Evolutionary conservation across 1,284 basidiomycete genomes (phyloP).

Genomic region (Hemileia vastatrix): DNA sequence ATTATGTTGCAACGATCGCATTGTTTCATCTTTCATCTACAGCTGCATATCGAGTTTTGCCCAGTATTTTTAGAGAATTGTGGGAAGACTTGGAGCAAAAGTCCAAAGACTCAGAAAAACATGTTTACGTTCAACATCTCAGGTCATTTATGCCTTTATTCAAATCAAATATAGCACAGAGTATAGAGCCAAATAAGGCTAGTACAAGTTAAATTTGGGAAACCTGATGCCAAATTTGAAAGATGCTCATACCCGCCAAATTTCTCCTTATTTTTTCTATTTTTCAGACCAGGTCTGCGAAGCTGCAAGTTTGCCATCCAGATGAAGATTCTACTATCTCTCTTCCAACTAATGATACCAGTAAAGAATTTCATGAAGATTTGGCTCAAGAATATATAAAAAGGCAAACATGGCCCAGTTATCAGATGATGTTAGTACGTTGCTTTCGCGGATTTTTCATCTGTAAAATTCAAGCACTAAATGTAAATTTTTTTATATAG

Average conservation of each 20-base stretch:
- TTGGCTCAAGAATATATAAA: slow-evolving; percentile 55
- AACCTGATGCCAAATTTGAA: too few species aligned
- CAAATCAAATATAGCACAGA: too few species aligned
- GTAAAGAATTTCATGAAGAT: too few species aligned
- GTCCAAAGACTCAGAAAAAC: slow-evolving; percentile 58
- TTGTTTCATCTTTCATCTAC: slow-evolving; percentile 47
- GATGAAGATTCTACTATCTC: too few species aligned
- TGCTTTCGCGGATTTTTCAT: slow-evolving; percentile 26
- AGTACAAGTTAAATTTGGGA: too few species aligned
- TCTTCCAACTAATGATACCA: too few species aligned
- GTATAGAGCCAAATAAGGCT: too few species aligned
- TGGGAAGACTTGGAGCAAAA: slow-evolving; percentile 80
- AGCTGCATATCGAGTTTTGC: slow-evolving; percentile 50
- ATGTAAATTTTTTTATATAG: slow-evolving; percentile 44
- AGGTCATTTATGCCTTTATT: slow-evolving; percentile 48
- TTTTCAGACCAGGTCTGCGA: too few species aligned
- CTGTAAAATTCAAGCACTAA: not conserved
- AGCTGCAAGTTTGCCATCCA: too few species aligned
- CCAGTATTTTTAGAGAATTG: slow-evolving; percentile 72
- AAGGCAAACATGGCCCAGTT: slow-evolving; percentile 56
- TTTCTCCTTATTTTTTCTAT: too few species aligned
- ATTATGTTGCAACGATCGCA: slow-evolving; percentile 79
- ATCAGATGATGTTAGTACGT: slow-evolving; percentile 78
- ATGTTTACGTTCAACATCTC: slow-evolving; percentile 53
- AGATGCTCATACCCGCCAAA: too few species aligned